Base-by-base conservation (phyloP, 2,329 filamentous ascomycete genomes). In the Lizonia empirigonia region DNA sequence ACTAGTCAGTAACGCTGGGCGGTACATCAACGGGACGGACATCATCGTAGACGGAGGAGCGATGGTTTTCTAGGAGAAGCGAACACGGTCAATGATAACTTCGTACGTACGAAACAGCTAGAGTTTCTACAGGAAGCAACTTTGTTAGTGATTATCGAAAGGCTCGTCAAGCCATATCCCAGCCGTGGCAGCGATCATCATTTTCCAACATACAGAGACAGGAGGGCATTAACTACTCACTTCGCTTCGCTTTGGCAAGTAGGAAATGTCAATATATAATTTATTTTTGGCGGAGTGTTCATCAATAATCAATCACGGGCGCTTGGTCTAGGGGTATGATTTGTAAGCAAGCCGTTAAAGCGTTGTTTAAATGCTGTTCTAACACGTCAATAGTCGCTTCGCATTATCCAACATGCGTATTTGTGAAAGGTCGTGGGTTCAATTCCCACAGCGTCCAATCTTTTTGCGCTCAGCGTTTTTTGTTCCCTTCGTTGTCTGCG, bases 11-110 rank as follows among this genome's bases (percentile, higher is more conserved):
- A 76, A 76, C 55, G 84, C 84, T 1, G 85, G 85, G 15, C 82
- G 78, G 24, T 90, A 89, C 71, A 81, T 90, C n/a, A 89, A 81
- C 58, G 86, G 86, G 3, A 77, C 82, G 5, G 86, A 89, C 74
- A 77, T 89, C 51, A 73, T 87, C 26, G 79, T 88, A 37, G 85
- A 89, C 68, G 86, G 85, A 1, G 70, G 70, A 1, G 68, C 68
- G 7, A 70, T 69, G 64, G 69, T 66, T 4, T 71, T 72, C 46
- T 72, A 44, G 41, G 10, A 34, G 16, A 7, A 9, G 3, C 2
- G 7, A 18, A 13, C 10, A 19, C 8, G 9, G 8, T 19, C 32
- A 19, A 34, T 20, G 15, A 7, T 19, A 34, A 18, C 18, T 15
- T 12, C 15, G 16, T 34, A 34, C 7, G n/a, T n/a, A 13, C 7